Conservation (phyloP, 2,329 filamentous ascomycete species). For the Metarhizium robertsii region DNA sequence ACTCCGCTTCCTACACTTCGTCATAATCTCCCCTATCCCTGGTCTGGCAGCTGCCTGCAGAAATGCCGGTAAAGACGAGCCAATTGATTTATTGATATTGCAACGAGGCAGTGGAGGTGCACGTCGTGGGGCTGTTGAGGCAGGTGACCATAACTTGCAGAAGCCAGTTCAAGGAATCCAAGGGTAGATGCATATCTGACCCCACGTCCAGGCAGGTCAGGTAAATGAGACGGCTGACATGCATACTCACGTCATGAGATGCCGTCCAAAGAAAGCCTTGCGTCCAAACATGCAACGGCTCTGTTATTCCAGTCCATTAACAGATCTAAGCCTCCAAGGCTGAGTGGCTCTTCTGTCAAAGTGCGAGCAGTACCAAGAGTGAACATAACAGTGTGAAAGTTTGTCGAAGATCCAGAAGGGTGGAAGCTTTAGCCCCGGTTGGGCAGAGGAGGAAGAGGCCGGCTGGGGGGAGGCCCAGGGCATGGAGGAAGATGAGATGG, state of each 20-base stretch:
- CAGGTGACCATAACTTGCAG: constrained; percentile 9
- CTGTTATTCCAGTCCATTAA: not conserved
- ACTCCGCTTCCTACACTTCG: not conserved
- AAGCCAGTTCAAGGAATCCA: constrained; percentile 5
- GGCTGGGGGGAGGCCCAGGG: constrained; percentile 55
- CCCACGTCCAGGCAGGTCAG: constrained; percentile 6
- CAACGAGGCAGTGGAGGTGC: constrained; percentile 2
- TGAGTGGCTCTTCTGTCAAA: not conserved
- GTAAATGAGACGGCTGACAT: constrained; percentile 6
- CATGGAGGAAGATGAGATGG: constrained; percentile 59
- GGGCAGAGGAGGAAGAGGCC: constrained; percentile 56
- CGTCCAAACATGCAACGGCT: constrained; percentile 4
- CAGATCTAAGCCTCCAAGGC: not conserved
- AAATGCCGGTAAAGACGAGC: constrained; percentile 1
- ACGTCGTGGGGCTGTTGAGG: constrained; percentile 6
- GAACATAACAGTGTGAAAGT: not conserved
- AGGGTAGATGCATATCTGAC: constrained; percentile 9
- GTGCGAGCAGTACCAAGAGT: not conserved
- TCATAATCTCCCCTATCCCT: not conserved
- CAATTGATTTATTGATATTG: constrained; percentile 7
- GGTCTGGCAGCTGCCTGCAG: not conserved
- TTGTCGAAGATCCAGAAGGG: not conserved
- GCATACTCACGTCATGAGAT: constrained; percentile 5
- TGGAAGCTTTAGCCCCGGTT: constrained; percentile 39
- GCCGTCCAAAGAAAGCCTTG: not conserved